Evolutionary conservation across 2,329 filamentous ascomycete species (phyloP).

Genomic region (Botrytis sinoallii): DNA sequence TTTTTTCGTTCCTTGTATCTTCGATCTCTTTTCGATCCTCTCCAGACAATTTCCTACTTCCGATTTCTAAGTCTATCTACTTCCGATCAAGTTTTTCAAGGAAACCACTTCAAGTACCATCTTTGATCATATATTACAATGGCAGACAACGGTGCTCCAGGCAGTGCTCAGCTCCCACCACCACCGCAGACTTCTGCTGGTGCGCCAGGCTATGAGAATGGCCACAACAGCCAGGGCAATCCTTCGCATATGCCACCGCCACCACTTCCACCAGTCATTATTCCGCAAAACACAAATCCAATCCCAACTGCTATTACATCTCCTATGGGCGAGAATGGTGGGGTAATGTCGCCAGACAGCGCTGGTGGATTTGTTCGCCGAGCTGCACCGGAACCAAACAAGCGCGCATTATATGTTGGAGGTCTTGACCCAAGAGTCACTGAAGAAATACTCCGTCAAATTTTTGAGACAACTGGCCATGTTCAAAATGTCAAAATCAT

Average conservation of each 20-base stretch:
- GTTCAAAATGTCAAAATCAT: slow-evolving; percentile 99
- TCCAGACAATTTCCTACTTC: slow-evolving; percentile 26
- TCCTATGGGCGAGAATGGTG: slow-evolving; percentile 65
- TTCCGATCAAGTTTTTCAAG: slow-evolving; percentile 27
- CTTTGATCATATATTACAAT: slow-evolving; percentile 49
- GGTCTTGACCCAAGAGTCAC: slow-evolving; percentile 93
- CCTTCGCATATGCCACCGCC: slow-evolving; percentile 83
- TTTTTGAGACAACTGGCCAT: slow-evolving; percentile 97
- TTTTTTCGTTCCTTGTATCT: slow-evolving; percentile 29
- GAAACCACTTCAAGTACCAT: slow-evolving; percentile 26
- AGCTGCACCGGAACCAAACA: slow-evolving; percentile 95
- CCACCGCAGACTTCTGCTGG: slow-evolving; percentile 66
- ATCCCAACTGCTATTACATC: slow-evolving; percentile 91
- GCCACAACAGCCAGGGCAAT: slow-evolving; percentile 68
- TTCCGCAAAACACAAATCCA: slow-evolving; percentile 93
- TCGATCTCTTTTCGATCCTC: slow-evolving; percentile 25
- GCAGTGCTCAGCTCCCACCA: slow-evolving; percentile 64
- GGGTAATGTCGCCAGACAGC: slow-evolving; percentile 81
- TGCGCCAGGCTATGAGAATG: slow-evolving; percentile 74
- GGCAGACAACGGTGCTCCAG: slow-evolving; percentile 70
- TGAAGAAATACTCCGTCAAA: slow-evolving; percentile 93
- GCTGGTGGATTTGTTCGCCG: slow-evolving; percentile 79
- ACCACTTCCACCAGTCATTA: slow-evolving; percentile 77
- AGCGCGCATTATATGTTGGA: slow-evolving; percentile 93
- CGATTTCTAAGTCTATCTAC: slow-evolving; percentile 27